Conservation (phyloP, 441 rosid species). For the Erodium moschatum region DNA sequence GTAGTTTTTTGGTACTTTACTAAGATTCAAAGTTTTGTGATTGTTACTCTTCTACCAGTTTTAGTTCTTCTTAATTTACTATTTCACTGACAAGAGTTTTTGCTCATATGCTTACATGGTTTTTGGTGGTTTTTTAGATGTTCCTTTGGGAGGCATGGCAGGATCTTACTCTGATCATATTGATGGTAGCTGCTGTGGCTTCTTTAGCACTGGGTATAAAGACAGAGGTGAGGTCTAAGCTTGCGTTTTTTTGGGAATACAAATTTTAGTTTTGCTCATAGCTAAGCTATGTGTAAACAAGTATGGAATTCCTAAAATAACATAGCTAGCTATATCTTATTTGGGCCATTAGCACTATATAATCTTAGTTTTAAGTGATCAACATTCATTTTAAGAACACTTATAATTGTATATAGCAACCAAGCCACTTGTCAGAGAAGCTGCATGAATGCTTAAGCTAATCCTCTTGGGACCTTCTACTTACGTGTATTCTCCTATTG, state of each 20-base stretch:
- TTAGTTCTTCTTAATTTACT: too few relatives aligned
- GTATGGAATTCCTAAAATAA: too few relatives aligned
- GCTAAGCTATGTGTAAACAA: too few relatives aligned
- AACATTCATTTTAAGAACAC: too few relatives aligned
- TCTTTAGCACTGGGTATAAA: constrained; percentile 84
- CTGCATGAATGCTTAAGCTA: neutral
- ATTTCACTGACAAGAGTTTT: neutral
- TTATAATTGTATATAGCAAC: too few relatives aligned
- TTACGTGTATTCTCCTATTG: neutral
- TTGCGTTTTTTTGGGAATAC: constrained; percentile 28
- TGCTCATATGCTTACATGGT: neutral
- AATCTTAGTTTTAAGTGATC: too few relatives aligned
- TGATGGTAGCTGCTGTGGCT: constrained; percentile 77
- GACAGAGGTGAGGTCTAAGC: constrained; percentile 96
- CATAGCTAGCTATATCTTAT: too few relatives aligned
- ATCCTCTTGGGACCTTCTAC: neutral
- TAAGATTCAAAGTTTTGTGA: neutral
- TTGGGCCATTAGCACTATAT: too few relatives aligned
- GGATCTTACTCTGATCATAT: constrained; percentile 91
- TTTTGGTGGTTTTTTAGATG: constrained; percentile 36
- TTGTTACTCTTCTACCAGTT: constrained; percentile 13
- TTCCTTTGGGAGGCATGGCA: constrained; percentile 99
- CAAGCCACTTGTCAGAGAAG: too few relatives aligned
- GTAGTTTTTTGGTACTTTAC: constrained; percentile 57
- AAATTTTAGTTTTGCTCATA: neutral